These are phyloP conservation scores for Neonectria ditissima DNA, from an alignment of 2,329 filamentous ascomycete genomes.

Conservation along the genomic window DNA sequence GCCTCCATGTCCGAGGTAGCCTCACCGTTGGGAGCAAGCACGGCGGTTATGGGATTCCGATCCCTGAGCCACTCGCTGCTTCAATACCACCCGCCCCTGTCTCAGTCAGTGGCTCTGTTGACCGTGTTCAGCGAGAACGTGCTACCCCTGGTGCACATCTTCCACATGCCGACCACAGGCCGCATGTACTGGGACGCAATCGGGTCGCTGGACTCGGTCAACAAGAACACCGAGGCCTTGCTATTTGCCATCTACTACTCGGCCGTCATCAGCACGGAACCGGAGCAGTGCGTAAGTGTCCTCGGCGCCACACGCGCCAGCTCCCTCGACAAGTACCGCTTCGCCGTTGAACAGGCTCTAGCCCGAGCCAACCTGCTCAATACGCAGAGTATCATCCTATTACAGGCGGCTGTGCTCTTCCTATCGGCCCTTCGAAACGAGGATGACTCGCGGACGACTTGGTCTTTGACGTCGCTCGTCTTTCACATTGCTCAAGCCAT, in stretches of 20 bases:
- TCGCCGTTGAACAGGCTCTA: slow-evolving; percentile 14
- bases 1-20: too few relatives aligned
- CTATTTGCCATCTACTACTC: slow-evolving; percentile 22
- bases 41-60: too few relatives aligned
- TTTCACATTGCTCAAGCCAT: slow-evolving; percentile 15
- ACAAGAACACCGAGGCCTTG: slow-evolving; percentile 1
- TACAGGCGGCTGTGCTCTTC: slow-evolving; percentile 14
- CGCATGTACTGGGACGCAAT: too few relatives aligned
- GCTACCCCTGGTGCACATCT: slow-evolving; percentile 11
- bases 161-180: neutral
- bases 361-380: slow-evolving; percentile 14
- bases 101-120: neutral
- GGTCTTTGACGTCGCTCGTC: slow-evolving; percentile 8
- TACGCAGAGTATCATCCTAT: neutral
- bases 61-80: too few relatives aligned
- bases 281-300: neutral
- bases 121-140: slow-evolving; percentile 9
- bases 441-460: slow-evolving; percentile 9
- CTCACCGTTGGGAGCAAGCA: too few relatives aligned
- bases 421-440: slow-evolving; percentile 5
- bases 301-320: neutral
- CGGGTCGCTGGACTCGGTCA: too few relatives aligned
- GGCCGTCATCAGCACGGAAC: slow-evolving; percentile 11
- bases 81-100: too few relatives aligned
- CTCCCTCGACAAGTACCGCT: slow-evolving; percentile 10